Evolutionary conservation across 139 green algal genomes (phyloP).

Genomic region (Picochlorum sp.): DNA sequence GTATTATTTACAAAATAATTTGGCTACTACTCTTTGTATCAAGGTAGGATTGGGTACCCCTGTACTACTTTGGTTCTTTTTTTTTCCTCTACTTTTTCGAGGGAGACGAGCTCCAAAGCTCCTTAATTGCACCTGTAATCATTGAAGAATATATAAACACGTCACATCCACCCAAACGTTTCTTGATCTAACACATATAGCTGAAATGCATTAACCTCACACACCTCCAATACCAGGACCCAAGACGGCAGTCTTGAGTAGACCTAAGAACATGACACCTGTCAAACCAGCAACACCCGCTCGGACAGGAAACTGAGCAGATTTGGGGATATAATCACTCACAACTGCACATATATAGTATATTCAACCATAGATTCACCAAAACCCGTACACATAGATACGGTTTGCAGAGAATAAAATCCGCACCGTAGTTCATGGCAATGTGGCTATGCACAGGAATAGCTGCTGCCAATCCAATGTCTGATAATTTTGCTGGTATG

Average conservation of each 20-base stretch:
- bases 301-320: slow-evolving; percentile 19
- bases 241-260: slow-evolving; percentile 18
- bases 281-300: slow-evolving; percentile 20
- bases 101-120: slow-evolving; percentile 6
- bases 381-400: neutral
- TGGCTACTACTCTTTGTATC: too few species aligned
- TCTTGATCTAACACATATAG: too few species aligned
- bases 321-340: slow-evolving; percentile 24
- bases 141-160: neutral
- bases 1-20: too few species aligned
- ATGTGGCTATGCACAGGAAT: slow-evolving; percentile 30
- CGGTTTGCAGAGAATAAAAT: slow-evolving; percentile 1
- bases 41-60: too few species aligned
- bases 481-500: slow-evolving; percentile 19
- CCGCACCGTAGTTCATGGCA: slow-evolving; percentile 26
- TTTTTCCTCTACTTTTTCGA: slow-evolving; percentile 4
- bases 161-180: too few species aligned
- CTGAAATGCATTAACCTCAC: too few species aligned
- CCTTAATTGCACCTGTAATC: slow-evolving; percentile 5
- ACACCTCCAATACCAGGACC: slow-evolving; percentile 21
- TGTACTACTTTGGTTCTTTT: neutral
- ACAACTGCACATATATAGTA: slow-evolving; percentile 20
- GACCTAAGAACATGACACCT: slow-evolving; percentile 16
- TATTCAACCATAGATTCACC: neutral
- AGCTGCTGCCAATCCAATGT: slow-evolving; percentile 18